Conservation (phyloP, 208 protist genomes). For the Wallacemonas sp. region DNA sequence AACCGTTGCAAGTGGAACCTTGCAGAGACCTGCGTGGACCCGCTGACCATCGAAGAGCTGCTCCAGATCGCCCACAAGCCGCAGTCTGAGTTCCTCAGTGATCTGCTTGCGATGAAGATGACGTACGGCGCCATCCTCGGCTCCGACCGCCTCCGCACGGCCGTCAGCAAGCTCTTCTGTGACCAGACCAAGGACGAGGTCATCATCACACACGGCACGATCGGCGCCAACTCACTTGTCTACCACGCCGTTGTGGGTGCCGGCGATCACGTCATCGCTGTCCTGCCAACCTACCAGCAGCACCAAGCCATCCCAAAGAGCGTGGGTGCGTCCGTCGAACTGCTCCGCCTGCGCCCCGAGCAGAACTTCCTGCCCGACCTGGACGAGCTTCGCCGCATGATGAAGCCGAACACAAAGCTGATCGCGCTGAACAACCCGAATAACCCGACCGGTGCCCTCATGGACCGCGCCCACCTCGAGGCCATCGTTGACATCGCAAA, state of each 20-base stretch:
- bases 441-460: conserved; percentile 16
- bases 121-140: conserved; percentile 18
- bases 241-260: conserved; percentile 2
- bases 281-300: conserved; percentile 21
- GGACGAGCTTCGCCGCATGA: conserved; percentile 2
- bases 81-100: neutral
- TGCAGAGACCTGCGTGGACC: conserved; percentile 16
- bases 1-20: conserved; percentile 12
- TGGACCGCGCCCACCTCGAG: conserved; percentile 10
- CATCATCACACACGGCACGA: conserved; percentile 19
- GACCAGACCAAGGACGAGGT: conserved; percentile 5
- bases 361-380: conserved; percentile 14
- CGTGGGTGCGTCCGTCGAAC: conserved; percentile 11
- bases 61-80: conserved; percentile 10
- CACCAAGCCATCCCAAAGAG: conserved; percentile 14
- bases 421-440: conserved; percentile 21
- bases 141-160: neutral
- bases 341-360: conserved; percentile 14
- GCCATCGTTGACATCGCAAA: conserved; percentile 13
- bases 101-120: conserved; percentile 17
- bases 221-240: conserved; percentile 16
- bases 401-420: conserved; percentile 17
- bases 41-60: conserved; percentile 15
- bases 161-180: conserved; percentile 4
- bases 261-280: conserved; percentile 17